phyloP scores from a whole-genome alignment of 257 asterid species.

The Thymus mandschuricus region DNA sequence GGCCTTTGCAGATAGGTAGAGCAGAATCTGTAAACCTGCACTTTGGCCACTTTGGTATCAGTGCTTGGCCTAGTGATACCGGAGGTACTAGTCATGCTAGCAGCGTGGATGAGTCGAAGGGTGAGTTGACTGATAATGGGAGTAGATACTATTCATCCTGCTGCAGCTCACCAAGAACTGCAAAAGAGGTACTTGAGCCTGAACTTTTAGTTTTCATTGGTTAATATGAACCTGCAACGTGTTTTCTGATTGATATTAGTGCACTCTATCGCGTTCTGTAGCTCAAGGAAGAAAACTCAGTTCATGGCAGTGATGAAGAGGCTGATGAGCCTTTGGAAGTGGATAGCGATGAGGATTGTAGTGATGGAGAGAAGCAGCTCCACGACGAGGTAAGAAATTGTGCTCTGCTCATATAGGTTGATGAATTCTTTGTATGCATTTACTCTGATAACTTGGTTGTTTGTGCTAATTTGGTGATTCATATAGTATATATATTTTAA shows the following conservation, averaged over 20 bases:
- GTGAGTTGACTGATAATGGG: slow-evolving; percentile 83
- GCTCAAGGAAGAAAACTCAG: slow-evolving; percentile 91
- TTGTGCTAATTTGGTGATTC: too few species aligned
- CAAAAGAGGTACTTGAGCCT: slow-evolving; percentile 71
- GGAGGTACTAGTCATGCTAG: slow-evolving; percentile 94
- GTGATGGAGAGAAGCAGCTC: slow-evolving; percentile 57
- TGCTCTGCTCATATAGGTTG: background rate
- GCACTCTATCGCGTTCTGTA: slow-evolving; percentile 38
- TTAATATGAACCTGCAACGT: background rate
- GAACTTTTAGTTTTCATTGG: background rate
- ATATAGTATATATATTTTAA: too few species aligned
- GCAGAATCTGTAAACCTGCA: slow-evolving; percentile 92
- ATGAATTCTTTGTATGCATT: background rate
- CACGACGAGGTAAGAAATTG: slow-evolving; percentile 66
- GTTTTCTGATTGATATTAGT: slow-evolving; percentile 3
- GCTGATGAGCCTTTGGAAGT: slow-evolving; percentile 74
- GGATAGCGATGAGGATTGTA: slow-evolving; percentile 88
- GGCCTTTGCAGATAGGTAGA: slow-evolving; percentile 78
- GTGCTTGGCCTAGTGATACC: slow-evolving; percentile 92
- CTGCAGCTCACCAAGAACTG: slow-evolving; percentile 92
- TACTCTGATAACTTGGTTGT: background rate
- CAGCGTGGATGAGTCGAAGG: slow-evolving; percentile 85
- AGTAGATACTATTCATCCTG: slow-evolving; percentile 87
- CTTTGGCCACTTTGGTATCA: slow-evolving; percentile 92
- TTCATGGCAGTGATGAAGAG: slow-evolving; percentile 96